Base-by-base conservation (phyloP, 495 filamentous ascomycete genomes). In the Penicillium riverlandense region DNA sequence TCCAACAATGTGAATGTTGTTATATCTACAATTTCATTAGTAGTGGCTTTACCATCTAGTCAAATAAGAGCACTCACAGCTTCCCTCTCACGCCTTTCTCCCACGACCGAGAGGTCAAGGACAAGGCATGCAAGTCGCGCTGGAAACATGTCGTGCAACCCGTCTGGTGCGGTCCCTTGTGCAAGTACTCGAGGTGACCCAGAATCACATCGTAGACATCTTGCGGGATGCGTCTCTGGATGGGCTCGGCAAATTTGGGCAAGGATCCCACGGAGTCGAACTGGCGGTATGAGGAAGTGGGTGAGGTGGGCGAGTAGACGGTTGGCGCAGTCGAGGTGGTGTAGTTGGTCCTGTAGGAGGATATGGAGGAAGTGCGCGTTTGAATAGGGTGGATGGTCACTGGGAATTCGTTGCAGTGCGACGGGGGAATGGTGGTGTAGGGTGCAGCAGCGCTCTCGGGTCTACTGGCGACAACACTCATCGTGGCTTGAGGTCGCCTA, bases 121-220 rank as follows among this genome's bases (percentile, higher is more conserved):
- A 78, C 29, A 89, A 70, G 40, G 77, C 72, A 52, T 78, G 80
- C 22, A 90, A 58, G 55, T 92, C 86, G 40, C 84, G 78, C 68
- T 87, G 82, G 62, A 82, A 88, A 63, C 88, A 90, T 48, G 84
- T 86, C 43, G 80, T 72, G 54, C 88, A 92, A 34, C 71, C 68
- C 29, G 54, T 57, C 47, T 67, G 67, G 28, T 58, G 55, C 12
- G 59, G 57, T 2, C 57, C 65, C 15, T 61, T 68, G 47, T 84
- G 77, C 34, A 79, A 41, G 7, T 52, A 46, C 35, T 75, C 66
- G 11, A 84, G 47, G 38, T 76, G 71, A 32, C 66, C 62, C 8
- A 81, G 47, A 28, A 84, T 77, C 37, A 66, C 74, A 42, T 78
- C 69, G 53, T 76, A 80, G 4, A 84, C 70, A 37, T 75, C 73